Evolutionary conservation across 2,329 filamentous ascomycete genomes (phyloP), one percentile per base, ranked within the genome.

Genomic region (Dothidotthia symphoricarpi): DNA sequence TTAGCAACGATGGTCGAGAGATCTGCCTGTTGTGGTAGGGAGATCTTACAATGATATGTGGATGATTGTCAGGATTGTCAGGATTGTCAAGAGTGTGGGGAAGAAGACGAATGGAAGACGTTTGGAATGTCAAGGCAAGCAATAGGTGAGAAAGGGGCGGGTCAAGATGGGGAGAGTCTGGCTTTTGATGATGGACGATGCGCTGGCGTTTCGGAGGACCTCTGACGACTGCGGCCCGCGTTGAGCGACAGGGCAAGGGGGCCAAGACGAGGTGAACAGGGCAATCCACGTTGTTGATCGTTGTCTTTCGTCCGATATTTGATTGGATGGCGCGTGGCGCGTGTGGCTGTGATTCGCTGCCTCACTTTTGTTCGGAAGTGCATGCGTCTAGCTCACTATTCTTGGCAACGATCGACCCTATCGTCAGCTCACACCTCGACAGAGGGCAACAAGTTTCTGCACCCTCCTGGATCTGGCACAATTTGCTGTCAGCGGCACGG

Each of bases 161-260:
- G 48, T 35, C 38, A 45, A 30, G 53, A 50, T 39, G 57, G 54
- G 53, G 44, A 48, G 36, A 28, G 38, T 36, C 40, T 36, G 47
- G 53, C 56, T 63, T 63, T 60, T 62, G 59, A 54, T 47, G 24
- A 30, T 38, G 48, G 40, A 41, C 48, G 61, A 61, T 63, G 60
- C 51, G 60, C 44, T 64, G 61, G 61, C 61, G 19, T 22, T 9
- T 57, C 57, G 47, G 46, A 54, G 46, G 41, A 52, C 45, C 51
- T 55, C 54, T 57, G 55, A 59, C 50, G 47, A 53, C 39, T 47
- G 51, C 44, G 47, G 46, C 47, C 43, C 43, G 39, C 42, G 45
- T 40, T 51, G 42, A 43, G 49, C 50, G 47, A 34, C 51, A 49
- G 41, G 42, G 43, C 36, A 35, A 37, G 49, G 45, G 47, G 45